Conservation (phyloP, 2,329 filamentous ascomycete genomes). For the Monosporascus sp. region DNA sequence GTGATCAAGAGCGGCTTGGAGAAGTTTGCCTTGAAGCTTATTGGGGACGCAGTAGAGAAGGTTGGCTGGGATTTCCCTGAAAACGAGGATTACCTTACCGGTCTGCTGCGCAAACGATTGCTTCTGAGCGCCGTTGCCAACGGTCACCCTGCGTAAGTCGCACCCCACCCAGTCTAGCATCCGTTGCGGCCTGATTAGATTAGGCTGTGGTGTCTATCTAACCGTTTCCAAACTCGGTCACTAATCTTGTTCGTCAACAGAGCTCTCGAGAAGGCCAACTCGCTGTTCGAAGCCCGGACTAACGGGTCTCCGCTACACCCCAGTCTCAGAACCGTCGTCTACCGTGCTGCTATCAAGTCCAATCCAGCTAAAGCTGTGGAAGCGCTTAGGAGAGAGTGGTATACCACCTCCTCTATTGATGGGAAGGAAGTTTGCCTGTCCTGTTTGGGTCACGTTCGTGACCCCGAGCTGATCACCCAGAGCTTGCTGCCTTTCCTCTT, state of each 20-base stretch:
- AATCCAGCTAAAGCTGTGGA: conserved; percentile 66
- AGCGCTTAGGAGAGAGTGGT: conserved; percentile 79
- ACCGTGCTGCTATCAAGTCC: conserved; percentile 66
- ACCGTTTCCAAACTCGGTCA: not conserved
- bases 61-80: conserved; percentile 82
- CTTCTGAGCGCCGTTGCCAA: conserved; percentile 69
- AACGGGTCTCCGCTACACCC: conserved; percentile 69
- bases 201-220: not conserved
- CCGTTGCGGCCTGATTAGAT: not conserved
- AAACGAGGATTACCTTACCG: conserved; percentile 73
- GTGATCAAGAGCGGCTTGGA: conserved; percentile 67
- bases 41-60: conserved; percentile 67
- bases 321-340: conserved; percentile 74
- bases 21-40: conserved; percentile 72
- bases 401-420: conserved; percentile 76
- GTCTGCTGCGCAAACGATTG: conserved; percentile 77
- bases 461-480: conserved; percentile 58
- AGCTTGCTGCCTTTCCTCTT: conserved; percentile 75
- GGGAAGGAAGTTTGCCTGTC: conserved; percentile 81
- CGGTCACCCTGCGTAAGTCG: conserved; percentile 65
- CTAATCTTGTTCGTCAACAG: conserved; percentile 32
- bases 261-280: conserved; percentile 66
- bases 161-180: conserved; percentile 2
- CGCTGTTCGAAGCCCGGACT: conserved; percentile 75
- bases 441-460: conserved; percentile 69